phyloP scores from a whole-genome alignment of 768 basidiomycete genomes.

The Russula earlei region DNA sequence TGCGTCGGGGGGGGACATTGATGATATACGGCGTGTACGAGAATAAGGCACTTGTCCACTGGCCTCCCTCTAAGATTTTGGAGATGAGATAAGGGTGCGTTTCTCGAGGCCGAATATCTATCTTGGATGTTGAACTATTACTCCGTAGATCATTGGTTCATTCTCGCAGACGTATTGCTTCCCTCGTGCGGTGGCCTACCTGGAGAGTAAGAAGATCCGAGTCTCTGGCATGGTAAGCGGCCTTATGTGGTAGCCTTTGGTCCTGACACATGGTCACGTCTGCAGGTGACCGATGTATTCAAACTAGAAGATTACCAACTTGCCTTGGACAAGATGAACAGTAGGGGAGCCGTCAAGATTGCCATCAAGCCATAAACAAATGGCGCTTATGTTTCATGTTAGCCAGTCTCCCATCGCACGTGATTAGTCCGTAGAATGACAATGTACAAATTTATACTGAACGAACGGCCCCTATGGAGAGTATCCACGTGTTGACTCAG shows the following conservation, averaged over 20 bases:
- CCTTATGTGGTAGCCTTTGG: not conserved
- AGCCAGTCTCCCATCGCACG: not conserved
- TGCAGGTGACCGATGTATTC: slow-evolving; percentile 48
- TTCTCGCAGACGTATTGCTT: slow-evolving; percentile 87
- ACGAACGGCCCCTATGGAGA: too few species aligned
- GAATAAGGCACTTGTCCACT: slow-evolving; percentile 74
- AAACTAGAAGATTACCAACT: slow-evolving; percentile 50
- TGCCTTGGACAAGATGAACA: slow-evolving; percentile 58
- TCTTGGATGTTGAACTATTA: not conserved
- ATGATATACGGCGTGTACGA: slow-evolving; percentile 90
- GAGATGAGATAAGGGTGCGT: slow-evolving; percentile 54
- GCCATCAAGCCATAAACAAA: slow-evolving; percentile 35
- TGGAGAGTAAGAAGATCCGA: slow-evolving; percentile 77
- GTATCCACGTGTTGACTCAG: too few species aligned
- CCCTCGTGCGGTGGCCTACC: slow-evolving; percentile 82
- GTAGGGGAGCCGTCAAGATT: slow-evolving; percentile 43
- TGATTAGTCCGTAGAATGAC: too few species aligned
- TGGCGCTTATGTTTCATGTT: too few species aligned
- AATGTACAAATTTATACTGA: too few species aligned
- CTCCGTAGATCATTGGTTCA: slow-evolving; percentile 70
- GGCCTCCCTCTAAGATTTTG: slow-evolving; percentile 81
- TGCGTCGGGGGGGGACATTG: slow-evolving; percentile 73
- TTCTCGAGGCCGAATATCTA: not conserved
- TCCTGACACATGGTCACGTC: not conserved
- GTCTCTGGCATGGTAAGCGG: slow-evolving; percentile 66